Evolutionary conservation across 805 yeast genomes (phyloP).

Genomic region (Spathaspora boniae): DNA sequence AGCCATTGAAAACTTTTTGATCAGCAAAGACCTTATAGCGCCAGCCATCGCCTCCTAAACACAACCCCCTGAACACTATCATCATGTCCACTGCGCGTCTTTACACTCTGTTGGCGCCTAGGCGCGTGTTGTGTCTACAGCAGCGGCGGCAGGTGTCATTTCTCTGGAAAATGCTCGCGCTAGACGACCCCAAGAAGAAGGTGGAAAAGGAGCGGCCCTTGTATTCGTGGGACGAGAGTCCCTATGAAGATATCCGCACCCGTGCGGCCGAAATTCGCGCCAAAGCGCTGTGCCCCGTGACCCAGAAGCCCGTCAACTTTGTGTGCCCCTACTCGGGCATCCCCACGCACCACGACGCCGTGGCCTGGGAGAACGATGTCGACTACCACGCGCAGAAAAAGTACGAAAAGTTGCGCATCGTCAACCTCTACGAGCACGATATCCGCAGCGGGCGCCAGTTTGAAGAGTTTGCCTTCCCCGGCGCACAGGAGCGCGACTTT

Average conservation of each 20-base stretch:
- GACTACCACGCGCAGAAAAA: conserved; percentile 65
- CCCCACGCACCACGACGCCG: conserved; percentile 89
- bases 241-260: conserved; percentile 80
- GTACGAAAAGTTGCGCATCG: conserved; percentile 77
- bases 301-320: conserved; percentile 71
- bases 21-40: too few species aligned
- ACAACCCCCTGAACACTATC: conserved; percentile 2
- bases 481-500: conserved; percentile 69
- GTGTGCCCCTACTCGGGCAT: conserved; percentile 94
- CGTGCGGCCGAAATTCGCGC: conserved; percentile 90
- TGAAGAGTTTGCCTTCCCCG: conserved; percentile 94
- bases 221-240: conserved; percentile 88
- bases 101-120: conserved; percentile 1
- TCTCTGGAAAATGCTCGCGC: conserved; percentile 34
- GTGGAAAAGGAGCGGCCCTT: conserved; percentile 27
- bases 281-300: conserved; percentile 87
- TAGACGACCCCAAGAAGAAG: conserved; percentile 26
- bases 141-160: conserved; percentile 30
- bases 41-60: too few species aligned
- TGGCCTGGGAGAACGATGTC: conserved; percentile 82
- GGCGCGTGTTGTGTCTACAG: background rate
- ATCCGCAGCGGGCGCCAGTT: conserved; percentile 89
- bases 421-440: conserved; percentile 92
- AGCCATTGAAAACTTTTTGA: too few species aligned
- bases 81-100: conserved; percentile 4